Evolutionary conservation across 306 rosid species (phyloP), one percentile per base, ranked within the genome.

Genomic region (Trichosanthes cucumerina): DNA sequence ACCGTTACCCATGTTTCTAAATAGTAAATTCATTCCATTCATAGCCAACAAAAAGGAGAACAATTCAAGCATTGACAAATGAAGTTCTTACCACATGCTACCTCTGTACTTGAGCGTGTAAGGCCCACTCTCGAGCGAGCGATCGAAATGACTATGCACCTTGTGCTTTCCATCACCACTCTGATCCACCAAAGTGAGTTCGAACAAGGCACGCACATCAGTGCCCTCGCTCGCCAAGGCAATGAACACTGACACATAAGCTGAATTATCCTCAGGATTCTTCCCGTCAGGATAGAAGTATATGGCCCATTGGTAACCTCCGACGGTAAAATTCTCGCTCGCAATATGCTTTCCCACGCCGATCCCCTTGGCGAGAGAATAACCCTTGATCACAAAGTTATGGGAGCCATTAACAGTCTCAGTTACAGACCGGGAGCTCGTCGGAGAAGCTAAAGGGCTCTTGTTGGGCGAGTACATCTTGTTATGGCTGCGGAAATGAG

Each of bases 231-330:
- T 88, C 6, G 96, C 98, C 13, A 95, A 90, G 4, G 98, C 98
- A 73, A 95, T 92, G 87, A 92, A 95, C 58, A 92, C 98, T 31
- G 98, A 95, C 1, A 95, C 98, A 59, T 95, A 95, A 3, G 97
- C 89, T 24, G 98, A 92, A 76, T 92, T 92, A 9, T 95, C 97
- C 80, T 95, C 98, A 0, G 97, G 98, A 73, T 92, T 92, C 79
- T 95, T 95, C 0, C 98, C 98, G 65, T 94, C 98, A 1, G 98
- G 98, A 75, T 94, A 94, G 82, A 94, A 94, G 82, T 94, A 92
- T 10, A 95, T 89, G 2, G 98, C 98, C 98, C 98, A 95, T 81
- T 95, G 98, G 80, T 70, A 92, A 4, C 96, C 98, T n/a, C 98
- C 98, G 9, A 95, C 96, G 43, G 86, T 86, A 86, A 95, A 95